Conservation (phyloP, 768 basidiomycete genomes). For the Lactarius hatsudake region DNA sequence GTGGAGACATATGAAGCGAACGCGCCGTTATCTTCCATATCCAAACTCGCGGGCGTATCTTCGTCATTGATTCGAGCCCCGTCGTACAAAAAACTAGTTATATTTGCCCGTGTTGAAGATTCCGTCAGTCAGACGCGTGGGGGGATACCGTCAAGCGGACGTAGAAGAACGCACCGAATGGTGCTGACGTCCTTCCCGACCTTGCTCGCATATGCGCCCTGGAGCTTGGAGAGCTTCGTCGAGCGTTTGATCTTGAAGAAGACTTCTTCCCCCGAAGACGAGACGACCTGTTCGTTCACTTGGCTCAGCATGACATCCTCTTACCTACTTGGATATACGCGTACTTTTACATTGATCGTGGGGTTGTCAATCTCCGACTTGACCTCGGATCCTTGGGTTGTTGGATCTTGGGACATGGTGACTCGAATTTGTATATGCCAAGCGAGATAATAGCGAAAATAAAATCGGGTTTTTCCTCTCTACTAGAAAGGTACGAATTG, state of each 20-base stretch:
- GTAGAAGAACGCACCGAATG: slow-evolving; percentile 65
- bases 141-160: not conserved
- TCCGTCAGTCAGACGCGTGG: not conserved
- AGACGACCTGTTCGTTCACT: slow-evolving; percentile 55
- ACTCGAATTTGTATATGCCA: not conserved
- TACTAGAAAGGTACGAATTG: not conserved
- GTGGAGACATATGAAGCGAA: not conserved
- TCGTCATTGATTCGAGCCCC: slow-evolving; percentile 82
- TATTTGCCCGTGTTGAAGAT: not conserved
- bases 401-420: slow-evolving; percentile 12
- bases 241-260: slow-evolving; percentile 97
- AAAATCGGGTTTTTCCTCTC: not conserved
- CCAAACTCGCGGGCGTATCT: slow-evolving; percentile 80
- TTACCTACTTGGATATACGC: slow-evolving; percentile 23
- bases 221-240: slow-evolving; percentile 89
- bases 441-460: slow-evolving; percentile 3
- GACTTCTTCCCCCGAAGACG: slow-evolving; percentile 78
- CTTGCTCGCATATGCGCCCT: slow-evolving; percentile 88
- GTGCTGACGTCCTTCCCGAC: slow-evolving; percentile 86
- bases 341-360: slow-evolving; percentile 79
- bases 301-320: slow-evolving; percentile 4
- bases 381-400: slow-evolving; percentile 26
- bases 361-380: slow-evolving; percentile 52
- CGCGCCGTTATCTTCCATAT: slow-evolving; percentile 88
- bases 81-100: slow-evolving; percentile 83